Evolutionary conservation across 345 rosid genomes (phyloP).

Genomic region (Salix purpurea): DNA sequence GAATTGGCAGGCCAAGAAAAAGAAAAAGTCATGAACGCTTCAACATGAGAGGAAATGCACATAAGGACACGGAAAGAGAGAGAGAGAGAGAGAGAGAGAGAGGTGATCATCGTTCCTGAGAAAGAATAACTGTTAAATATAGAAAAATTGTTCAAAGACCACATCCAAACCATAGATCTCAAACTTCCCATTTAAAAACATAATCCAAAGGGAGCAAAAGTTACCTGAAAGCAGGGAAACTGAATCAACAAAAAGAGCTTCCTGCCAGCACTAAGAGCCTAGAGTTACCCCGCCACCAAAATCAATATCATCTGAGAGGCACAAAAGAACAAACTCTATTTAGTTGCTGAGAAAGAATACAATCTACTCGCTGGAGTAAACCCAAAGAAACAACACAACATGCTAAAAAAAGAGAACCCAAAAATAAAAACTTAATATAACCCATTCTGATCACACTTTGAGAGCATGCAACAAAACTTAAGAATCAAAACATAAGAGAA

Average conservation of each 20-base stretch:
- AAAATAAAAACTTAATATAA: conserved; percentile 6
- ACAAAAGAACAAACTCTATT: too few relatives aligned
- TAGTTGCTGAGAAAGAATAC: conserved; percentile 1
- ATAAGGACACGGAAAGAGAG: neutral
- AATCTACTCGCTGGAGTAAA: neutral
- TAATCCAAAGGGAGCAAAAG: conserved; percentile 4
- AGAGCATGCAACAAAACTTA: conserved; percentile 14
- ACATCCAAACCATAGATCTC: conserved; percentile 22
- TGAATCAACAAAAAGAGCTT: conserved; percentile 20
- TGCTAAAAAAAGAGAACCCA: neutral
- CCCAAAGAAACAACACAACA: conserved; percentile 7
- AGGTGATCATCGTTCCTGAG: neutral
- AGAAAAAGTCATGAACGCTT: neutral
- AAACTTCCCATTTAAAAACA: conserved; percentile 6
- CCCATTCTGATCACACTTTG: conserved; percentile 3
- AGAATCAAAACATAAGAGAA: neutral
- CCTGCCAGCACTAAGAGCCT: conserved; percentile 10
- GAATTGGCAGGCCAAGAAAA: neutral
- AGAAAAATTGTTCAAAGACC: neutral
- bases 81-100: neutral
- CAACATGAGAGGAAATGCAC: neutral
- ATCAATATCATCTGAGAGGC: neutral
- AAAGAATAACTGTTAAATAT: neutral
- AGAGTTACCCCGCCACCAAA: conserved; percentile 14
- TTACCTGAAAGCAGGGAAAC: conserved; percentile 25